phyloP scores from a whole-genome alignment of 495 filamentous ascomycete species.

The Staphylotrichum longicolle region DNA sequence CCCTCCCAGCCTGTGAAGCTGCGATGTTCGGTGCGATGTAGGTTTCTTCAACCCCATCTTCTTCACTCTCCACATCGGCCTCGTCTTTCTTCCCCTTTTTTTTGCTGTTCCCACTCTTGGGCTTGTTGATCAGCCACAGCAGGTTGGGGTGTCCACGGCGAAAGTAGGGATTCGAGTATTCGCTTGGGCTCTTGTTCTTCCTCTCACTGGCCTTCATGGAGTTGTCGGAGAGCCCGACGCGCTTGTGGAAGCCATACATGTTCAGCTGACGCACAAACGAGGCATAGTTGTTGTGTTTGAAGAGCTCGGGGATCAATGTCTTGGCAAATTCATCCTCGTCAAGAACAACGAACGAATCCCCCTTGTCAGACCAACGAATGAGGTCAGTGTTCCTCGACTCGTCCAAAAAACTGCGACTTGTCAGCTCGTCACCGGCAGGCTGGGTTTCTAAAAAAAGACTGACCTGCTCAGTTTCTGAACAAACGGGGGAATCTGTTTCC shows the following conservation, averaged over 20 bases:
- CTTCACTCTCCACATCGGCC: constrained; percentile 66
- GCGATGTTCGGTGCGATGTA: constrained; percentile 20
- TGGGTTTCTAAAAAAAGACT: neutral
- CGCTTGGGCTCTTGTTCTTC: constrained; percentile 95
- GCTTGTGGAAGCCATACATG: constrained; percentile 99
- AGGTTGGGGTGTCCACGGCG: constrained; percentile 88
- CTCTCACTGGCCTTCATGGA: constrained; percentile 96
- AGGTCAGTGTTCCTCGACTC: constrained; percentile 87
- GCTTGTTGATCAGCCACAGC: constrained; percentile 97
- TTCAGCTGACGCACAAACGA: constrained; percentile 98
- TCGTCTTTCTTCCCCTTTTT: constrained; percentile 65
- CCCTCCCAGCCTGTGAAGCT: constrained; percentile 21
- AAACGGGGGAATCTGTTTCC: constrained; percentile 95
- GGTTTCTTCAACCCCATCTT: constrained; percentile 53
- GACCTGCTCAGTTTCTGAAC: constrained; percentile 98
- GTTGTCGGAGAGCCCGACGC: constrained; percentile 93
- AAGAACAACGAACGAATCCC: constrained; percentile 92
- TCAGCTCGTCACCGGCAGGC: neutral
- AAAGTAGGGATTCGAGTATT: constrained; percentile 97
- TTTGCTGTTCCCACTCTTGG: constrained; percentile 66
- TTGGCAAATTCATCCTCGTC: constrained; percentile 99
- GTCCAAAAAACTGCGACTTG: constrained; percentile 73
- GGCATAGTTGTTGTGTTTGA: constrained; percentile 99
- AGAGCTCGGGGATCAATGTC: constrained; percentile 91
- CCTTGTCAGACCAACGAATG: constrained; percentile 95